phyloP scores from a whole-genome alignment of 768 basidiomycete genomes.

The Trametes coccinea region DNA sequence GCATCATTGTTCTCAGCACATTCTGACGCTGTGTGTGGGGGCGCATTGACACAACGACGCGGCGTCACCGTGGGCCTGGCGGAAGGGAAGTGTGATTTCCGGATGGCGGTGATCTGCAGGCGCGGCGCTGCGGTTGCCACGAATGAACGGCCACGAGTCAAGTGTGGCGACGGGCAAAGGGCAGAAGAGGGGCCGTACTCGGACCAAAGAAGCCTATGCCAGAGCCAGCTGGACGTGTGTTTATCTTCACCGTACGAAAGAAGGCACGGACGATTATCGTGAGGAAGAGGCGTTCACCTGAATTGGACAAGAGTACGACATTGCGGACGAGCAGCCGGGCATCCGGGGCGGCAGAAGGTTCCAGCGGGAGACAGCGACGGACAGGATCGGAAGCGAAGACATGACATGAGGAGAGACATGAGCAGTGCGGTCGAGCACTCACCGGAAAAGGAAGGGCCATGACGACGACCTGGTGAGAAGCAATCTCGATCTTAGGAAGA shows the following conservation, averaged over 20 bases:
- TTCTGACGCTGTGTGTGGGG: not conserved
- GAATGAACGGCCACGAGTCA: slow-evolving; percentile 10
- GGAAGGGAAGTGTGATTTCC: slow-evolving; percentile 10
- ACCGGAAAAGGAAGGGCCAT: slow-evolving; percentile 1
- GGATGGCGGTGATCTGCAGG: slow-evolving; percentile 20
- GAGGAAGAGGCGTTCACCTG: slow-evolving; percentile 5
- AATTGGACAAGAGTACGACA: slow-evolving; percentile 1
- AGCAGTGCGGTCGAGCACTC: slow-evolving; percentile 10
- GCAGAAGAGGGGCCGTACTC: not conserved
- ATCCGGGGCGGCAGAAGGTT: slow-evolving; percentile 18
- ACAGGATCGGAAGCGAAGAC: slow-evolving; percentile 23
- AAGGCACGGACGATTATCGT: slow-evolving; percentile 17
- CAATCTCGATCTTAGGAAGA: slow-evolving; percentile 20
- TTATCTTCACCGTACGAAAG: slow-evolving; percentile 5
- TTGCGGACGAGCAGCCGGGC: slow-evolving; percentile 11
- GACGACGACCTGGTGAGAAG: slow-evolving; percentile 9
- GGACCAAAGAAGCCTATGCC: not conserved
- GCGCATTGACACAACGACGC: not conserved
- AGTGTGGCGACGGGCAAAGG: slow-evolving; percentile 11
- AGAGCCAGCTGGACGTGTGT: not conserved
- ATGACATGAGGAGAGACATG: slow-evolving; percentile 19
- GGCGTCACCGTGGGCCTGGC: not conserved
- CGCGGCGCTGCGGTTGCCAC: slow-evolving; percentile 17
- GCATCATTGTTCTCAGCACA: not conserved
- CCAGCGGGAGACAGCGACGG: slow-evolving; percentile 17